Evolutionary conservation across 495 filamentous ascomycete genomes (phyloP), one percentile per base, ranked within the genome.

Genomic region (Barbatosphaeria neglecta): DNA sequence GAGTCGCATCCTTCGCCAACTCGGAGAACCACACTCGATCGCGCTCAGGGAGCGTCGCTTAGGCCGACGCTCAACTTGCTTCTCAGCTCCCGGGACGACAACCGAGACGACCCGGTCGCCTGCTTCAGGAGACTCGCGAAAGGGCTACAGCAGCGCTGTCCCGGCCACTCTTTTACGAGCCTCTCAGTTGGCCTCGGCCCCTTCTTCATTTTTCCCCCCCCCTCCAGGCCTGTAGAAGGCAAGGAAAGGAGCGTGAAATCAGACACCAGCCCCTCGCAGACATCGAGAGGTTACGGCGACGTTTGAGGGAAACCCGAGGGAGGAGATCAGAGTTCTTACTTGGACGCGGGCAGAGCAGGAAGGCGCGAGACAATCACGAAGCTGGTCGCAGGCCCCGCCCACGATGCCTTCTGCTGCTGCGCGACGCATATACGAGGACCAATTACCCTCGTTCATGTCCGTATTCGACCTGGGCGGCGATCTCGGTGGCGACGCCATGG

Each of bases 401-500:
- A 75, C 65, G 35, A 78, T 78, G 73, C 73, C 72, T 60, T 75
- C 73, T 43, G 69, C 73, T 41, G 64, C 72, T 20, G 65, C 65
- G 37, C 64, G 72, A 49, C 66, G 69, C 52, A 50, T 73, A 51
- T 77, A 75, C 51, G 72, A 78, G 71, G 79, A 82, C 63, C 79
- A 82, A 52, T 77, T 84, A 61, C 80, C 82, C 43, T 82, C 81
- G 37, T 81, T 84, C 48, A 83, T 83, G 80, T 82, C 80, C 37
- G 80, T 84, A 27, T 84, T 76, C 65, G 80, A 74, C 50, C 60
- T 74, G 28, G 73, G 73, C 39, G 53, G 60, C 38, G 80, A 74
- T 49, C 60, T 74, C 25, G 73, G 73, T 37, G 53, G 60, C 38
- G 70, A 66, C 11, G 52, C 50, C 35, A 59, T 70, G 50, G 72